Conservation (phyloP, 116 monocot genomes). For the Cymodocea nodosa region DNA sequence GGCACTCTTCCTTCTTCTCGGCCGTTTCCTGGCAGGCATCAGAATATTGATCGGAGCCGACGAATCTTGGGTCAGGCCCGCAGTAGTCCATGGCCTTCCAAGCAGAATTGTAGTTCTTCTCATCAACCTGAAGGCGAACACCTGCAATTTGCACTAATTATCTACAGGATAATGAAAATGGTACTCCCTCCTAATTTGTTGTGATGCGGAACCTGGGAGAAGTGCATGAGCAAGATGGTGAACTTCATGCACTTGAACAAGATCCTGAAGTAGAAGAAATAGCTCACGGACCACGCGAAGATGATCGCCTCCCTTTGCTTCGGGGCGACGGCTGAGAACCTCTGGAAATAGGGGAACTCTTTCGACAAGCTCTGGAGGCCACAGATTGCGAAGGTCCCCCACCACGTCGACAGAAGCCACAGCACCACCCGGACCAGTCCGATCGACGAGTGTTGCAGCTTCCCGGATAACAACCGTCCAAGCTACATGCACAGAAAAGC, state of each 20-base stretch:
- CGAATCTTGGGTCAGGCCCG: constrained; percentile 39
- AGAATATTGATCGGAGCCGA: neutral
- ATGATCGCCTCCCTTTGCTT: constrained; percentile 38
- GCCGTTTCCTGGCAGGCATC: no score
- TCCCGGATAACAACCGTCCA: constrained; percentile 21
- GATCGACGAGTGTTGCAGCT: constrained; percentile 16
- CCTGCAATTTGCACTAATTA: neutral
- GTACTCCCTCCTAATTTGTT: no score
- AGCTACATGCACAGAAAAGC: constrained; percentile 14
- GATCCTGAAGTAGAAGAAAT: constrained; percentile 14
- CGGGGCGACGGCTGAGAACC: constrained; percentile 16
- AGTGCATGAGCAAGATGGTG: constrained; percentile 20
- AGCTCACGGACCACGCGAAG: constrained; percentile 35
- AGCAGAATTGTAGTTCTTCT: constrained; percentile 36
- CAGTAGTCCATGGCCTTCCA: constrained; percentile 66
- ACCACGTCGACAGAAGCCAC: constrained; percentile 53
- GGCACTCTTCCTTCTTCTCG: constrained; percentile 2
- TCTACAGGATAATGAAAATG: neutral
- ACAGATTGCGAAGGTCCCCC: constrained; percentile 44
- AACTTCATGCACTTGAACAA: constrained; percentile 34
- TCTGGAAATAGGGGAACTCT: constrained; percentile 43
- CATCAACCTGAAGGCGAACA: constrained; percentile 24
- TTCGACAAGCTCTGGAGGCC: constrained; percentile 28
- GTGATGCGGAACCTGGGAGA: constrained; percentile 30
- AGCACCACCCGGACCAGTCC: constrained; percentile 16